These are phyloP conservation scores for Lecanicillium sp. DNA, from an alignment of 2,329 filamentous ascomycete genomes.

Conservation along the genomic window DNA sequence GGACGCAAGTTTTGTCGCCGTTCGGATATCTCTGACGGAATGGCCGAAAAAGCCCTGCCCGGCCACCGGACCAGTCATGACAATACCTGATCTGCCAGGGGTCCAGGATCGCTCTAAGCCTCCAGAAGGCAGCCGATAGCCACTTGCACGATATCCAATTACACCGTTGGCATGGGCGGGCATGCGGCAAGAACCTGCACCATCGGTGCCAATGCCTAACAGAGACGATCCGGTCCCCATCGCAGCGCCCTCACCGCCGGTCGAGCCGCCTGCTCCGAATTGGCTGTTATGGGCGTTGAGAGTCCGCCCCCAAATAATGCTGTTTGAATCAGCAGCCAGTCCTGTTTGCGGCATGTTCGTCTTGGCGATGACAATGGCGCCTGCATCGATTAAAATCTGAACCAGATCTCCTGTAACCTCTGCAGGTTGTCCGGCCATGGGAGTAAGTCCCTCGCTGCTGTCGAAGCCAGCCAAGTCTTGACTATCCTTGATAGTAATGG, in stretches of 20 bases:
- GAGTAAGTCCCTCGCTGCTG: constrained; percentile 27
- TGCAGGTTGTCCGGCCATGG: constrained; percentile 19
- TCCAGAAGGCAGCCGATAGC: background rate
- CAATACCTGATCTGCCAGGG: background rate
- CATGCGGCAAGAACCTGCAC: constrained; percentile 3
- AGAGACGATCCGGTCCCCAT: constrained; percentile 1
- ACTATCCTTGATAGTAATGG: constrained; percentile 41
- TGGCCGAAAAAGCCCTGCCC: background rate
- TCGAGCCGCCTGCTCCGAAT: constrained; percentile 2
- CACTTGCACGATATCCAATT: constrained; percentile 2
- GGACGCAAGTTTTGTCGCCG: background rate
- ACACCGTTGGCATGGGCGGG: constrained; percentile 2
- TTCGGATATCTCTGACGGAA: background rate
- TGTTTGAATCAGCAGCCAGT: constrained; percentile 5
- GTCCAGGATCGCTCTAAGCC: background rate
- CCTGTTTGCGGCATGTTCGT: constrained; percentile 5
- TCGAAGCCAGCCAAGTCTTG: constrained; percentile 32
- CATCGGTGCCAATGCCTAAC: constrained; percentile 1
- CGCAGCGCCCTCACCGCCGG: background rate
- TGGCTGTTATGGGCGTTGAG: constrained; percentile 1
- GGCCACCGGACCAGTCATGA: background rate
- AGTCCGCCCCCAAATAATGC: constrained; percentile 2
- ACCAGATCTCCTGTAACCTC: constrained; percentile 17
- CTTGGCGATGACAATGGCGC: constrained; percentile 10
- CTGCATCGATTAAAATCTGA: constrained; percentile 19